Percentiles rank a stretch among this genome's conserved stretches.
phyloP scores from a whole-genome alignment of 306 rosid genomes.

The Dicorynia guianensis region DNA sequence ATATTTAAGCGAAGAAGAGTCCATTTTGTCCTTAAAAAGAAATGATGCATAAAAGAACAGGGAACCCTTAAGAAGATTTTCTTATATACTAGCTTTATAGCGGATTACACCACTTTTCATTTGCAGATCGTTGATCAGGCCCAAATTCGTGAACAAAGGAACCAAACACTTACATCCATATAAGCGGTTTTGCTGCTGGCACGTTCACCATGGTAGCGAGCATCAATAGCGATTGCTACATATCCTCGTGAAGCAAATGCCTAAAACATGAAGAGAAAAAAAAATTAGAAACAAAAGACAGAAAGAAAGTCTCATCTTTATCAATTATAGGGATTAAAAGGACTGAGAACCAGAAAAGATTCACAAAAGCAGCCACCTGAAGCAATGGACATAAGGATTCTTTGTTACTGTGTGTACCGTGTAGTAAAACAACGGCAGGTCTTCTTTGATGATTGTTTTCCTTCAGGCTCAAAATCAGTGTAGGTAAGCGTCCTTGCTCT shows the following conservation, averaged over 20 bases:
- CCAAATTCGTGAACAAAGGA: conserved; percentile 23
- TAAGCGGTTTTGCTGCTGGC: conserved; percentile 68
- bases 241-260: conserved; percentile 94
- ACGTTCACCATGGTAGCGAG: conserved; percentile 98
- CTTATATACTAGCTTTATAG: not conserved
- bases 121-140: conserved; percentile 6
- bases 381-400: conserved; percentile 83
- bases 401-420: conserved; percentile 70
- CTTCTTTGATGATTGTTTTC: conserved; percentile 53
- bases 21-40: conserved; percentile 27
- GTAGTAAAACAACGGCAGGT: conserved; percentile 85
- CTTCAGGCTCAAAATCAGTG: conserved; percentile 79
- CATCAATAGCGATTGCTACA: conserved; percentile 77
- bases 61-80: conserved; percentile 2
- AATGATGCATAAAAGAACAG: not conserved
- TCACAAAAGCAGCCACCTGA: conserved; percentile 54
- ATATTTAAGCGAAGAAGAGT: conserved; percentile 12
- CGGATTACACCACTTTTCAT: not conserved
- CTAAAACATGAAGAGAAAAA: conserved; percentile 47
- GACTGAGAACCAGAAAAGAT: conserved; percentile 3
- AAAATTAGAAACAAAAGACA: conserved; percentile 1
- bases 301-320: conserved; percentile 14
- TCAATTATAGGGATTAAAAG: conserved; percentile 17
- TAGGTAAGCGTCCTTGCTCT: conserved; percentile 89
- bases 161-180: conserved; percentile 53